Base-by-base conservation (phyloP, 352 stramenopile genomes). In the Phytophthora sp. region DNA sequence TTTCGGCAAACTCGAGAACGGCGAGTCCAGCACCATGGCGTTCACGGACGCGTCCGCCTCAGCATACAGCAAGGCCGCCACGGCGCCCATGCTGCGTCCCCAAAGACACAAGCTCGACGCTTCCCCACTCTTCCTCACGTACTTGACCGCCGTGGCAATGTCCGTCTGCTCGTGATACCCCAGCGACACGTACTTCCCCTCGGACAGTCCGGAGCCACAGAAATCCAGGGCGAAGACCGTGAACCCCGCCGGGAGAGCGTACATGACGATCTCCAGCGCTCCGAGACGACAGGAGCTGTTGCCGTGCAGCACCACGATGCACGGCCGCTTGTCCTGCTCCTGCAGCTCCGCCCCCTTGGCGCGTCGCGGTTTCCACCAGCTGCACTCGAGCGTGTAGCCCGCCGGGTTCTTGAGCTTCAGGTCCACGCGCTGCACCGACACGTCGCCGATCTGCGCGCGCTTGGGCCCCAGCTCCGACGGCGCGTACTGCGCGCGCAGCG, bases 221-320 rank as follows among this genome's bases (percentile, higher is more conserved):
- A 93, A 95, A 67, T 95, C 87, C 45, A 95, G 61, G 18, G 87
- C 84, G 66, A 93, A 95, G 15, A 94, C 87, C 2, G 79, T 91
- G 34, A 95, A 95, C 8, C 82, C 87, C 15, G 87, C 87, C 0
- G 86, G 77, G 42, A 92, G 66, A 21, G 84, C 84, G 57, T 89
- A 89, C 63, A 74, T 85, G 21, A 95, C 76, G 54, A 92, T 91
- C 64, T 95, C 84, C 7, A 94, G 55, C 7, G 69, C 82, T 34
- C 84, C 84, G 1, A 95, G 52, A 1, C 84, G 74, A 43, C 84
- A 95, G 3, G 84, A 94, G 69, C 84, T 94, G 42, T 95, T 95
- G 55, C 87, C 87, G 39, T 95, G 87, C 20, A 95, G 75, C 26
- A 95, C 75, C 27, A 95, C 69, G 42, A 95, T 94, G 46, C 87